phyloP scores from a whole-genome alignment of 208 protist genomes.

The Leishmania arabica region DNA sequence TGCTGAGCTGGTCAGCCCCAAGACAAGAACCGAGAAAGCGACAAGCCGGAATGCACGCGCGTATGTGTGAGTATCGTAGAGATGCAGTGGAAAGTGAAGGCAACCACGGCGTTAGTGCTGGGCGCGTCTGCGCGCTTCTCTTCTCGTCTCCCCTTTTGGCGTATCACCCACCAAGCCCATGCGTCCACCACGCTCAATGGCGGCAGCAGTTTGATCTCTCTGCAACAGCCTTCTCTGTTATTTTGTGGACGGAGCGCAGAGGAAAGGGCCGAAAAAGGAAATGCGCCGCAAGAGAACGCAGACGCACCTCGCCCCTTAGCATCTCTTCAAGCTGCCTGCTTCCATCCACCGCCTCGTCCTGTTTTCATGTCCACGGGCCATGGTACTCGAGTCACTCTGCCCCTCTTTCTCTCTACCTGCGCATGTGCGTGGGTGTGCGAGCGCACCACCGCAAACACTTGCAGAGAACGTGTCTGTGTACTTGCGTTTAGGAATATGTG shows the following conservation, averaged over 20 bases:
- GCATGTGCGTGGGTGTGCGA: neutral
- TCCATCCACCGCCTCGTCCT: neutral
- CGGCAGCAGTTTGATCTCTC: neutral
- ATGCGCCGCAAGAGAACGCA: too few relatives aligned
- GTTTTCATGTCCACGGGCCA: neutral
- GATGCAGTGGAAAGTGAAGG: neutral
- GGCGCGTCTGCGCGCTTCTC: neutral
- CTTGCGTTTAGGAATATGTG: neutral
- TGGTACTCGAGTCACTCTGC: slow-evolving; percentile 2
- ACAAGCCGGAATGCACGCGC: neutral
- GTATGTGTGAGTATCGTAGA: neutral
- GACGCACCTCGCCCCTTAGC: neutral
- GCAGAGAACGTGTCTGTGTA: neutral
- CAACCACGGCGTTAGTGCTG: neutral
- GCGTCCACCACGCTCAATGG: neutral
- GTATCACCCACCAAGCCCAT: neutral
- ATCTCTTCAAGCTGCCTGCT: neutral
- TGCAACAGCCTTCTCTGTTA: neutral
- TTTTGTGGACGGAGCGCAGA: neutral
- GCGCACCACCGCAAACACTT: neutral
- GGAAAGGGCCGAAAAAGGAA: neutral
- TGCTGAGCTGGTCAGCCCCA: neutral
- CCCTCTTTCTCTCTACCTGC: neutral
- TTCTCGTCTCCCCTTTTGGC: neutral
- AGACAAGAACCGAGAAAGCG: neutral